Base-by-base conservation (phyloP, 306 rosid genomes). In the Rubus parviflorus region DNA sequence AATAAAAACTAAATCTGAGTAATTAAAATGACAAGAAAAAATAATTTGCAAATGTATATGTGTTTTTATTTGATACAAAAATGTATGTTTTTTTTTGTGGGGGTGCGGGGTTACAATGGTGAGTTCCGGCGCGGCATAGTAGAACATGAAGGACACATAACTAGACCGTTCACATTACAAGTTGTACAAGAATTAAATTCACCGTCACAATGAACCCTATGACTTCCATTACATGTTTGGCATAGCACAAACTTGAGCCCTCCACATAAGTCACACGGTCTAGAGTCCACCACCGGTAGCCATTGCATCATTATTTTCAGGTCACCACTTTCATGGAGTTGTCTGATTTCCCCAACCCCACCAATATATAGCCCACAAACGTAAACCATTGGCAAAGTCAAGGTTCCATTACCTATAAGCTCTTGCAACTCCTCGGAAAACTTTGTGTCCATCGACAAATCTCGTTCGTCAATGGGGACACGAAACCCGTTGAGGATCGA, bases 391-490 rank as follows among this genome's bases (percentile, higher is more conserved):
- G 98, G 97, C 1, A 92, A 80, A 22, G 73, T 57, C 35, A 85
- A 70, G 38, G 64, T 3, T 53, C 69, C 62, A 66, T 81, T 64
- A 3, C 93, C 91, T 4, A 85, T 58, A 22, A 88, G 80, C 62
- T 11, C 81, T 71, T 85, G 88, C 15, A 94, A 75, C 82, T 94
- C 97, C 53, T 85, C 75, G 16, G 83, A 80, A 60, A 82, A 88
- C 25, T 73, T 56, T 0, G 84, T 77, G 81, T 94, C 98, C 77
- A 94, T 86, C 6, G 94, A 89, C 43, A 94, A 85, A 62, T 94
- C 97, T 42, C 98, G 94, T 67, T 94, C 98, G 83, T 94, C 97
- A 53, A 92, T 48, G 5, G 86, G 83, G 53, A 88, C 89, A 8
- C 75, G 78, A 68, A 87, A 89, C 14, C 88, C 84, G 1, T 81